Percentiles rank a stretch among this genome's conserved stretches.
Conservation (phyloP, 2,329 filamentous ascomycete species). For the Clonostachys solani region DNA sequence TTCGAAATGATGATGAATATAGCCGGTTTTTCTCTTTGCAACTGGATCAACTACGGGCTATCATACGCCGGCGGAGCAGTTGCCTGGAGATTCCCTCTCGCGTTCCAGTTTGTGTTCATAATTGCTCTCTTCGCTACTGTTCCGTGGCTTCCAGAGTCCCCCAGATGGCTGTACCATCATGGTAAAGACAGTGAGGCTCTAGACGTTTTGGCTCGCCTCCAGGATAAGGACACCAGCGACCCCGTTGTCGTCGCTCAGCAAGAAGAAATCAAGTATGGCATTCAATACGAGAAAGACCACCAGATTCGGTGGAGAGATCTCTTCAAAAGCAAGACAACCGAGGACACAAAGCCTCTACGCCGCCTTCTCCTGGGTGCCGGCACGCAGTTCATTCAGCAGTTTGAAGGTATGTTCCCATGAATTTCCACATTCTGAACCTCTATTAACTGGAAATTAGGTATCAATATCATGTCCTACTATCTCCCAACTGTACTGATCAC, state of each 20-base stretch:
- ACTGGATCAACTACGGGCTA: constrained; percentile 23
- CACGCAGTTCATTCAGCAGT: constrained; percentile 20
- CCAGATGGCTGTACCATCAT: constrained; percentile 40
- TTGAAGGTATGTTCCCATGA: constrained; percentile 13
- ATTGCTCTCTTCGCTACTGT: constrained; percentile 31
- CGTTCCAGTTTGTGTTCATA: constrained; percentile 21
- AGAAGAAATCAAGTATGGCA: constrained; percentile 33
- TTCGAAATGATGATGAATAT: constrained; percentile 18
- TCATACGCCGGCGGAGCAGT: constrained; percentile 20
- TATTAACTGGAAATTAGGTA: constrained; percentile 6
- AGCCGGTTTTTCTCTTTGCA: constrained; percentile 20
- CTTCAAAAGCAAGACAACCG: constrained; percentile 9
- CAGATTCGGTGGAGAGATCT: constrained; percentile 18
- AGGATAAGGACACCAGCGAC: constrained; percentile 14
- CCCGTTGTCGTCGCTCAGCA: constrained; percentile 16
- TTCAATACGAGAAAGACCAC: constrained; percentile 6
- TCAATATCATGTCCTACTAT: constrained; percentile 15
- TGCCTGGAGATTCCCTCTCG: constrained; percentile 24
- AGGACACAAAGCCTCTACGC: constrained; percentile 13
- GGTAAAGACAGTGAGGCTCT: constrained; percentile 19
- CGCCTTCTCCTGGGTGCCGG: constrained; percentile 33
- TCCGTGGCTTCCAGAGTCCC: constrained; percentile 29
- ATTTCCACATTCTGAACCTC: not conserved
- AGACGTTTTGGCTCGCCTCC: constrained; percentile 13
- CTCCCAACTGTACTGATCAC: constrained; percentile 44